Base-by-base conservation (phyloP, 176 grass and related monocot genomes). In the Dactylis glomerata region DNA sequence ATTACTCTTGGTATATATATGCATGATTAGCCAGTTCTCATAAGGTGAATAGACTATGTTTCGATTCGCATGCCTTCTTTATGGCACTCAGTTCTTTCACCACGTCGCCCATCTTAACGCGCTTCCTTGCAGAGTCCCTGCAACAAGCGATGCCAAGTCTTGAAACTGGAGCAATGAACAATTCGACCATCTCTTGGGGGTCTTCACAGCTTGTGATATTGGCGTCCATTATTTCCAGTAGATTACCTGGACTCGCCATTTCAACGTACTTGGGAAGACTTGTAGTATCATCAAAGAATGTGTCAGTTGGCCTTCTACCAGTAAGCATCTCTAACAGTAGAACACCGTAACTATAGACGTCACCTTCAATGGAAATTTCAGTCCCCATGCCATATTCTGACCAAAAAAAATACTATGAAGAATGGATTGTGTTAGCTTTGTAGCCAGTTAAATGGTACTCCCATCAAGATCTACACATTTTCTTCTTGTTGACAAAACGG, bases 291-390 rank as follows among this genome's bases (percentile, higher is more conserved):
- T 62, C 42, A 82, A 82, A 82, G 17, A 82, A 23, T 27, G 34
- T 68, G 23, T 76, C 38, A 12, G 85, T 82, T 28, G 78, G 68
- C 54, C 55, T 76, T 28, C 74, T 87, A 75, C 85, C 68, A 59
- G 78, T 87, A 46, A 87, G 20, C 38, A 87, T 87, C 42, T 87
- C 85, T 10, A 82, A 41, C 20, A 87, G 10, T 45, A 87, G 19
- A 38, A 87, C 81, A 52, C 78, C 78, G 6, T 55, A 87, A 42
- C 68, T 87, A 38, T 87, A 82, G 31, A 82, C 32, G 32, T 87
- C 85, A 52, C 68, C 78, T 28, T 33, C 55, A n/a, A 37, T 49
- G 17, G 85, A 87, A 63, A 87, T 82, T 52, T 41, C 36, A 37
- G 45, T 24, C 2, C 85, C 85, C 20, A 26, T 20, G 61, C 75